Conservation (phyloP, 225 moss, liverwort and hornwort species). For the Pseudisothecium myosuroides region DNA sequence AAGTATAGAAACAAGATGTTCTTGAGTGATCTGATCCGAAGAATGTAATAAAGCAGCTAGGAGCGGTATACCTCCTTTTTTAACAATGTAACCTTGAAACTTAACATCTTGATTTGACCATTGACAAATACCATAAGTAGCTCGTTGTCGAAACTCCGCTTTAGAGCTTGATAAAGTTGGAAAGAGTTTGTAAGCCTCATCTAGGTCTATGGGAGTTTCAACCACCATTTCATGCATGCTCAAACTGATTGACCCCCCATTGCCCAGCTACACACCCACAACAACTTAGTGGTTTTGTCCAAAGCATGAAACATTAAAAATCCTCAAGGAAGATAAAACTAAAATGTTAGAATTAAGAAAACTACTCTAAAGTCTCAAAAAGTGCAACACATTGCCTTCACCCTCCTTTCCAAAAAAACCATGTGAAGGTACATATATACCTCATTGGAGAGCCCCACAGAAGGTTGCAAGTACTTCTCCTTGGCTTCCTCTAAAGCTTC, state of each 20-base stretch:
- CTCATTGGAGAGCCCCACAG: background rate
- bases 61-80: background rate
- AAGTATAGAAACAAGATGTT: background rate
- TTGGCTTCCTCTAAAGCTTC: background rate
- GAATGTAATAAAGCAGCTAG: background rate
- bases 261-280: rapidly evolving
- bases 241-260: rapidly evolving
- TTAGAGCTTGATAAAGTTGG: background rate
- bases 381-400: background rate
- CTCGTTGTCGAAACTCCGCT: background rate
- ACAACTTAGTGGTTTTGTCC: background rate
- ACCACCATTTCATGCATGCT: background rate
- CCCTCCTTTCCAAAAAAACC: background rate
- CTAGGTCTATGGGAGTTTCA: rapidly evolving
- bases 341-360: background rate
- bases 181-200: background rate
- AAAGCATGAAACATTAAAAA: background rate
- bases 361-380: background rate
- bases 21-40: background rate
- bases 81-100: background rate
- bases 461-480: background rate
- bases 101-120: background rate
- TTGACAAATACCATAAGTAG: background rate
- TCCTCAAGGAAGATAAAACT: rapidly evolving
- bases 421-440: background rate